Evolutionary conservation across 208 protist genomes (phyloP), one percentile per base, ranked within the genome.

Genomic region (Crithidia mellificae): DNA sequence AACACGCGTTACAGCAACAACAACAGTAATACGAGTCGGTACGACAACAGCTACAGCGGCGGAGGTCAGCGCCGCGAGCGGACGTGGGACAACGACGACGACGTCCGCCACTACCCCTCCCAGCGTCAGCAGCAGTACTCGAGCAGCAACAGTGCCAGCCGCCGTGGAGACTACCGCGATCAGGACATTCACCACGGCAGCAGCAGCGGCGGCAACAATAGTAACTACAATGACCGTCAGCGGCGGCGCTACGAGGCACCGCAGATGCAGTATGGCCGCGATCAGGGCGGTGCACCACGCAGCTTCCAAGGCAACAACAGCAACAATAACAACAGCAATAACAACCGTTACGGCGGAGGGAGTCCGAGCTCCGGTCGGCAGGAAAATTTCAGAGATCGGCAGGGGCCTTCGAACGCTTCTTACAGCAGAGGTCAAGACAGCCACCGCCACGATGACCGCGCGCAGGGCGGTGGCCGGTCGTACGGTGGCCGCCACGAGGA

Each of bases 21-120:
- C n/a, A n/a, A n/a, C n/a, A n/a, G n/a, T n/a, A n/a, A n/a, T n/a
- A n/a, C n/a, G n/a, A n/a, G n/a, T n/a, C n/a, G n/a, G n/a, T n/a
- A n/a, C n/a, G n/a, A n/a, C n/a, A n/a, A 24, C 72, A 47, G 53
- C 41, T 30, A 15, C 52, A 25, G 58, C 30, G 36, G 36, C n/a
- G 59, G 43, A 41, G n/a, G n/a, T n/a, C 39, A 75, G 22, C 61
- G 66, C n/a, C 68, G 68, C 15, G 61, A 80, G 39, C 68, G 68
- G 25, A 68, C 58, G 29, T 68, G 56, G 41, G 49, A 77, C 41
- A n/a, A 46, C 12, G 43, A 39, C 43, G 57, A 68, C 15, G 53
- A 57, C 34, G 43, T 34, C 58, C 6, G 51, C 39, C 27, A 22
- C n/a, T n/a, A n/a, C n/a, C n/a, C n/a, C n/a, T n/a, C n/a, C n/a